These are phyloP conservation scores for Dioscorea dumetorum DNA, from an alignment of 106 monocot species.

Conservation along the genomic window DNA sequence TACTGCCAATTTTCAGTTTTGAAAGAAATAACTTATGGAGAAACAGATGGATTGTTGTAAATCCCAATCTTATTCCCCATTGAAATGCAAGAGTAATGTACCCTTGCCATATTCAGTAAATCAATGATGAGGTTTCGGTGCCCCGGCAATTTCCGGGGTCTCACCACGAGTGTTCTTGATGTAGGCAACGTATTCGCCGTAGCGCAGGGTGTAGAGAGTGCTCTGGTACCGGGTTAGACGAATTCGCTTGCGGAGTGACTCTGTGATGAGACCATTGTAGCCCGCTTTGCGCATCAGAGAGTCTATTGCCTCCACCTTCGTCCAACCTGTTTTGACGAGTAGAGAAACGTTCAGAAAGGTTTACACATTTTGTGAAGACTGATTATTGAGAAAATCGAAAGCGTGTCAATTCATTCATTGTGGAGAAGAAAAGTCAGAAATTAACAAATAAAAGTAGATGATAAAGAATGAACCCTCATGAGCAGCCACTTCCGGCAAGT, in stretches of 20 bases:
- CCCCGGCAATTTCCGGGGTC: constrained; percentile 44
- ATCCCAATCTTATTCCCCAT: too few relatives aligned
- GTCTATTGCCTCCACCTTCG: constrained; percentile 77
- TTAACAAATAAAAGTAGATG: background rate
- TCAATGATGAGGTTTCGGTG: constrained; percentile 32
- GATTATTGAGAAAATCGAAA: background rate
- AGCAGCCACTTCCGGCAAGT: constrained; percentile 93
- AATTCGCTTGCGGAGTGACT: constrained; percentile 55
- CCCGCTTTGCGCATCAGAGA: constrained; percentile 96
- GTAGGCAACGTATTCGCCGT: constrained; percentile 58
- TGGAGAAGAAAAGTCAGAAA: background rate
- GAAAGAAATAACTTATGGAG: too few relatives aligned
- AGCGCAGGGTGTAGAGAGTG: constrained; percentile 87
- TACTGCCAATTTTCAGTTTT: too few relatives aligned
- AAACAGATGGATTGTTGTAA: too few relatives aligned
- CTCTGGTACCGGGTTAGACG: constrained; percentile 84
- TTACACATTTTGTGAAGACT: too few relatives aligned
- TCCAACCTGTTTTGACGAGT: constrained; percentile 53
- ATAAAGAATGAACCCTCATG: constrained; percentile 63
- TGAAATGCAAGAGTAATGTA: too few relatives aligned
- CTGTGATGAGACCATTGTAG: constrained; percentile 68
- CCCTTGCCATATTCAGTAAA: constrained; percentile 7
- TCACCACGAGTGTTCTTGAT: constrained; percentile 55
- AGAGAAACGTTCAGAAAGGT: too few relatives aligned
- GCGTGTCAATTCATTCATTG: background rate